Evolutionary conservation across 1,284 basidiomycete genomes (phyloP), one percentile per base, ranked within the genome.

Genomic region (Anthracocystis setariae): DNA sequence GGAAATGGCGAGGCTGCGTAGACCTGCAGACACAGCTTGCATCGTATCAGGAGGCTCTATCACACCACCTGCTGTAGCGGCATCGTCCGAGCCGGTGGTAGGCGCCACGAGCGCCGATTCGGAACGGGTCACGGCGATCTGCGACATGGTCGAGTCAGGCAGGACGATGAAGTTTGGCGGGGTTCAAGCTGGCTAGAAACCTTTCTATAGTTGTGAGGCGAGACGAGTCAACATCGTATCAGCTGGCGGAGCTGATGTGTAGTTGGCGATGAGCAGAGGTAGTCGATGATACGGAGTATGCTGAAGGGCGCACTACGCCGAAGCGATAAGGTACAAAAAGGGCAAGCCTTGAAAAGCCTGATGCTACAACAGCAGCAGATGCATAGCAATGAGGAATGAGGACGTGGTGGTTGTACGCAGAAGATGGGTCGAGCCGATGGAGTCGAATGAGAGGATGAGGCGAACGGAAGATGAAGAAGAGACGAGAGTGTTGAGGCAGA

Each of bases 21-120:
- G 48, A 35, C 52, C 57, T 33, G 57, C 49, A 40, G 67, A 64
- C 37, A 70, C 57, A 56, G 61, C 52, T 39, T 63, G 56, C 40
- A 65, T 40, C 37, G 47, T 50, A 70, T 70, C 67, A 21, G 67
- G 67, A 29, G 67, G 67, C 39, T 70, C 67, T 70, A 61, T 54
- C 25, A 53, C 67, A 20, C 57, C 46, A 23, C 45, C 52, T 2
- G 54, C 38, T 15, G 55, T 17, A 43, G 29, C 44, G 20, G 53
- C 23, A 25, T 70, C 67, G 37, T 70, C 67, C 17, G 53, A 48
- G 15, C 40, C 52, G 5, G 54, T 33, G 21, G 59, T 38, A 7
- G 53, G 23, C 37, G 65, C 37, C 18, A 25, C 43, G 24, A 53
- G 38, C 46, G 59, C 59, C 15, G 64, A 48, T 9, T 52, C 47